Conservation (phyloP, 23 red algal genomes). For the Gracilaria gracilis region DNA sequence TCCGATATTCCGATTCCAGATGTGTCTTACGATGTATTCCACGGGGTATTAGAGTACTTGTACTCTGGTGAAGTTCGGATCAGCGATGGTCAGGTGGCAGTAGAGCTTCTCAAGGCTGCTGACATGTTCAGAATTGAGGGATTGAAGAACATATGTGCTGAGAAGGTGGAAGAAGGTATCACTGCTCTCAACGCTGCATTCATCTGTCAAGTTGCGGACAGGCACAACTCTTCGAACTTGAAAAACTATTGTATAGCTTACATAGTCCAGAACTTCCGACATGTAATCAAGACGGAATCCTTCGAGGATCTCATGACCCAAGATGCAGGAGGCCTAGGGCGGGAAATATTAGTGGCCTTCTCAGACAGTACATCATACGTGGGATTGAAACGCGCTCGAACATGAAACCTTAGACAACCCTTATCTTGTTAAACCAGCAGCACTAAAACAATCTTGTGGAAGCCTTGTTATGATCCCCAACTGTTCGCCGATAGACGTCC, state of each 20-base stretch:
- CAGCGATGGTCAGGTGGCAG: slow-evolving; percentile 51
- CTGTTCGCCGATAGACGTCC: neutral
- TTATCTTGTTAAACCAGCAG: slow-evolving; percentile 25
- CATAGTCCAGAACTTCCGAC: slow-evolving; percentile 87
- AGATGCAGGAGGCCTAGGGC: slow-evolving; percentile 83
- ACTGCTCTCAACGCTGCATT: slow-evolving; percentile 84
- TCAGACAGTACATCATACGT: slow-evolving; percentile 68
- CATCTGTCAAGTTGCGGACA: slow-evolving; percentile 85
- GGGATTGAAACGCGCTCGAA: slow-evolving; percentile 44
- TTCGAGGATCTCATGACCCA: slow-evolving; percentile 78
- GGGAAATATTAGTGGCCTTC: slow-evolving; percentile 80
- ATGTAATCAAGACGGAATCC: slow-evolving; percentile 83
- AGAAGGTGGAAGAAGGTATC: slow-evolving; percentile 77
- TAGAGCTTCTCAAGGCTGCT: slow-evolving; percentile 80
- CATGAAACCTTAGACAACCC: slow-evolving; percentile 21
- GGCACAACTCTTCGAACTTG: slow-evolving; percentile 69
- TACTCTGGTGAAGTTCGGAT: slow-evolving; percentile 76
- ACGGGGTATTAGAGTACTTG: slow-evolving; percentile 80
- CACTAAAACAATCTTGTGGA: neutral
- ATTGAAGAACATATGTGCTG: slow-evolving; percentile 77
- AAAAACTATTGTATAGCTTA: slow-evolving; percentile 89
- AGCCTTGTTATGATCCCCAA: neutral
- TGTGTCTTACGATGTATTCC: slow-evolving; percentile 85
- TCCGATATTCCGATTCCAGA: slow-evolving; percentile 75
- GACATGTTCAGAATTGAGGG: slow-evolving; percentile 93